Evolutionary conservation across 2,329 filamentous ascomycete genomes (phyloP).

Genomic region (Fusarium sp.): DNA sequence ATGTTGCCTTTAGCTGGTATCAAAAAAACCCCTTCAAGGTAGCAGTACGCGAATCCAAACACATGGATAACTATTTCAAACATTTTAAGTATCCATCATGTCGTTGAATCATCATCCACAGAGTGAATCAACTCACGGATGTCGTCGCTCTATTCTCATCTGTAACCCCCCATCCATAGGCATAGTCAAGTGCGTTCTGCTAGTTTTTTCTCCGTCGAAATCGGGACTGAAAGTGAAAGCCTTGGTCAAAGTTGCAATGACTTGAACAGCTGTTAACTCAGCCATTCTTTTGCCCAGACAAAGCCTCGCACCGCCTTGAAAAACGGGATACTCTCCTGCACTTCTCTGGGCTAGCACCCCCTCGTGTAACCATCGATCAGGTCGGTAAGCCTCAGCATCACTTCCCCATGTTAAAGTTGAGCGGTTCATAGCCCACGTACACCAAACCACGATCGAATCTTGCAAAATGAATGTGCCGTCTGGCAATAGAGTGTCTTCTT

Average conservation of each 20-base stretch:
- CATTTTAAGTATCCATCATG: too few relatives aligned
- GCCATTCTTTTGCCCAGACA: slow-evolving; percentile 77
- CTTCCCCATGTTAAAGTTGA: slow-evolving; percentile 69
- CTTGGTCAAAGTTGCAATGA: slow-evolving; percentile 64
- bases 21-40: too few relatives aligned
- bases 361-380: slow-evolving; percentile 68
- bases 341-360: slow-evolving; percentile 60
- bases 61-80: too few relatives aligned
- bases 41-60: too few relatives aligned
- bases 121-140: too few relatives aligned
- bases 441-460: slow-evolving; percentile 71
- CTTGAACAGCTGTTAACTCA: slow-evolving; percentile 70
- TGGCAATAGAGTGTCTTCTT: slow-evolving; percentile 65
- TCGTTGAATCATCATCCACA: too few relatives aligned
- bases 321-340: slow-evolving; percentile 72
- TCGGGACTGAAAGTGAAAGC: slow-evolving; percentile 65
- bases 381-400: slow-evolving; percentile 68
- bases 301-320: slow-evolving; percentile 72
- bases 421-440: slow-evolving; percentile 75
- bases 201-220: slow-evolving; percentile 64
- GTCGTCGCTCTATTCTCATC: slow-evolving; percentile 26
- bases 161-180: slow-evolving; percentile 74
- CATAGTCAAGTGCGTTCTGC: slow-evolving; percentile 72
- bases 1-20: too few relatives aligned
- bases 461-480: slow-evolving; percentile 71